These are phyloP conservation scores for Scolecobasidium constrictum DNA, from an alignment of 2,329 filamentous ascomycete genomes.

Conservation along the genomic window DNA sequence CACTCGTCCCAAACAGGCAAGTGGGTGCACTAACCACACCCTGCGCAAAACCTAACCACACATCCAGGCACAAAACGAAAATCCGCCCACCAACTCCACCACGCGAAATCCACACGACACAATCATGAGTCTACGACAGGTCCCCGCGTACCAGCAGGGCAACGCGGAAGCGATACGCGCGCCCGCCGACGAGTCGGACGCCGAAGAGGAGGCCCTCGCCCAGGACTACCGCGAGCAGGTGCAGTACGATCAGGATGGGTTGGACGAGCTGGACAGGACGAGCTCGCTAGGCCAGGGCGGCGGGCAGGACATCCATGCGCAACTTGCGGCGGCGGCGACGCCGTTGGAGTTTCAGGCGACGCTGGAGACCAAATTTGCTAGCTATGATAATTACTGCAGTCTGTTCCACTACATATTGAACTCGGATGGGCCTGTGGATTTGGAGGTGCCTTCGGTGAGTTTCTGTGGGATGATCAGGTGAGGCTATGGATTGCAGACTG, in stretches of 20 bases:
- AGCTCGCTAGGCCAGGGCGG: slow-evolving; percentile 49
- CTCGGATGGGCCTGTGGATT: slow-evolving; percentile 95
- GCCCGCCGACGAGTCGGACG: slow-evolving; percentile 73
- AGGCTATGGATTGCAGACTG: slow-evolving; percentile 12
- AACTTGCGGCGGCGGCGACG: slow-evolving; percentile 82
- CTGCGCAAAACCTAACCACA: too few relatives aligned
- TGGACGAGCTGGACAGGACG: slow-evolving; percentile 70
- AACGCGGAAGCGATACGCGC: slow-evolving; percentile 22
- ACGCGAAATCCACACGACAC: neutral
- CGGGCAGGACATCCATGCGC: slow-evolving; percentile 81
- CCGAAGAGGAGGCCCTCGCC: slow-evolving; percentile 90
- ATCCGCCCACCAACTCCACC: too few relatives aligned
- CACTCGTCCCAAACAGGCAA: too few relatives aligned
- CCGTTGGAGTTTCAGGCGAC: slow-evolving; percentile 93
- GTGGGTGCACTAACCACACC: too few relatives aligned
- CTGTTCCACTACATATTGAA: slow-evolving; percentile 99
- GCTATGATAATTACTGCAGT: slow-evolving; percentile 99
- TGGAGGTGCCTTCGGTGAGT: slow-evolving; percentile 91
- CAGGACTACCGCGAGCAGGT: slow-evolving; percentile 96
- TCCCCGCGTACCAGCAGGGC: slow-evolving; percentile 22
- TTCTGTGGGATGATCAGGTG: neutral
- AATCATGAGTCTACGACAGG: slow-evolving; percentile 23
- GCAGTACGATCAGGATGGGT: slow-evolving; percentile 71
- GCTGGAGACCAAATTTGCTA: slow-evolving; percentile 93
- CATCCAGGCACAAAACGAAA: too few relatives aligned